Conservation (phyloP, 495 filamentous ascomycete genomes). For the Penicilliopsis zonata region DNA sequence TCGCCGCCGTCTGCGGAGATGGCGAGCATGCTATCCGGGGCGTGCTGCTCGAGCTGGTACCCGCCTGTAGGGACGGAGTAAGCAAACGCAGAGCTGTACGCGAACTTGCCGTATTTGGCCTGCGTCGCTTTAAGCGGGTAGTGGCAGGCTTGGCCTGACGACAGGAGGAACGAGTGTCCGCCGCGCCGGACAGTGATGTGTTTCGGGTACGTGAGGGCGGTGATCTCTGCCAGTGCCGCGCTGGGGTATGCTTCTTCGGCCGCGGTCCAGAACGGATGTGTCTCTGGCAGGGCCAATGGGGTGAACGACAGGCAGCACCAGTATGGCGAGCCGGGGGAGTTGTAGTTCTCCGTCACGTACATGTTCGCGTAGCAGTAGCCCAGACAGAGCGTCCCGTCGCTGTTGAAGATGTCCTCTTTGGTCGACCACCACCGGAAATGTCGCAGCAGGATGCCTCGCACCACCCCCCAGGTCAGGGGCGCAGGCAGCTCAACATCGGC, state of each 20-base stretch:
- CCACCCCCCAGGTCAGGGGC: conserved; percentile 62
- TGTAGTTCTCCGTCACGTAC: conserved; percentile 73
- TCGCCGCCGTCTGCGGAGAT: conserved; percentile 69
- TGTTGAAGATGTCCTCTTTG: conserved; percentile 58
- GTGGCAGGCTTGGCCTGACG: conserved; percentile 64
- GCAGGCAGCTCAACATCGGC: conserved; percentile 59
- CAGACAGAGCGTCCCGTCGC: conserved; percentile 60
- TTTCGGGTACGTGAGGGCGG: conserved; percentile 49
- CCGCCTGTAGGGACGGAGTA: conserved; percentile 66
- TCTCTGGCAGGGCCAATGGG: conserved; percentile 50
- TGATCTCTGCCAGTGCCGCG: conserved; percentile 36
- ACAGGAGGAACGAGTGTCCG: conserved; percentile 60
- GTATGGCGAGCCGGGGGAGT: conserved; percentile 59
- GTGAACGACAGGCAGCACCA: conserved; percentile 73
- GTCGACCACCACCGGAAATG: conserved; percentile 72
- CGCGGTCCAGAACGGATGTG: conserved; percentile 65
- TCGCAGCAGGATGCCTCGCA: conserved; percentile 61
- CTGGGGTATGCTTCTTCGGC: conserved; percentile 49
- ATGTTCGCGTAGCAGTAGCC: conserved; percentile 72
- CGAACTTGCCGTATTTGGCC: conserved; percentile 71
- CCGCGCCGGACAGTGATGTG: conserved; percentile 52
- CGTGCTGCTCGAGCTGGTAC: conserved; percentile 66
- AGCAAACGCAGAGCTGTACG: conserved; percentile 61
- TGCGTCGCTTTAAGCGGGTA: conserved; percentile 71
- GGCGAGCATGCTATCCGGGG: conserved; percentile 61